These are phyloP conservation scores for Paramecium bursaria DNA, from an alignment of 73 alveolate genomes.

Conservation along the genomic window DNA sequence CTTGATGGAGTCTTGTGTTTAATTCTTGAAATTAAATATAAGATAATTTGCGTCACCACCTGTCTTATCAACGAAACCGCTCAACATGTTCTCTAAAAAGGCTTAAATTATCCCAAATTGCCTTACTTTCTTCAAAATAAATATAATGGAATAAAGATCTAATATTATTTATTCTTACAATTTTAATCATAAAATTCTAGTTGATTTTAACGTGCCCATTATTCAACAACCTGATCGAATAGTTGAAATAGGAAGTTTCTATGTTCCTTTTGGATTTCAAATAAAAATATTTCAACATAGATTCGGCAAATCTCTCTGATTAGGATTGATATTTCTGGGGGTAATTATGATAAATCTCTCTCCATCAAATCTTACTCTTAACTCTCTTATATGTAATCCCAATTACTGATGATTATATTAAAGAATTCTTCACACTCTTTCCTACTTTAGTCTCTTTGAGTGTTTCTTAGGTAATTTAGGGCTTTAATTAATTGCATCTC, in stretches of 20 bases:
- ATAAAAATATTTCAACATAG: conserved; percentile 18
- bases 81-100: conserved; percentile 22
- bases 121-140: conserved; percentile 31
- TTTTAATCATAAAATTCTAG: conserved; percentile 10
- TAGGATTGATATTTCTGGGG: conserved; percentile 8
- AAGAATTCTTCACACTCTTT: conserved; percentile 54
- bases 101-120: conserved; percentile 22
- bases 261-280: conserved; percentile 32
- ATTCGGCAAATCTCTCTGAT: neutral
- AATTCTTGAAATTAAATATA: conserved; percentile 28
- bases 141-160: no score
- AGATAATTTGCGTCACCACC: conserved; percentile 52
- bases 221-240: conserved; percentile 35
- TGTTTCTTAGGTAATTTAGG: neutral
- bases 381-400: conserved; percentile 4
- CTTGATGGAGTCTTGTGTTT: neutral
- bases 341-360: neutral
- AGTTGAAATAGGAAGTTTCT: conserved; percentile 43
- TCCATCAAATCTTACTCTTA: neutral
- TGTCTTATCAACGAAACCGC: conserved; percentile 30
- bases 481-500: conserved; percentile 20
- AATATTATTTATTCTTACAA: neutral
- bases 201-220: conserved; percentile 5
- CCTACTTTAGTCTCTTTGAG: conserved; percentile 14
- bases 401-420: neutral